Base-by-base conservation (phyloP, 2,329 filamentous ascomycete genomes). In the Calonectria multiphialidica region DNA sequence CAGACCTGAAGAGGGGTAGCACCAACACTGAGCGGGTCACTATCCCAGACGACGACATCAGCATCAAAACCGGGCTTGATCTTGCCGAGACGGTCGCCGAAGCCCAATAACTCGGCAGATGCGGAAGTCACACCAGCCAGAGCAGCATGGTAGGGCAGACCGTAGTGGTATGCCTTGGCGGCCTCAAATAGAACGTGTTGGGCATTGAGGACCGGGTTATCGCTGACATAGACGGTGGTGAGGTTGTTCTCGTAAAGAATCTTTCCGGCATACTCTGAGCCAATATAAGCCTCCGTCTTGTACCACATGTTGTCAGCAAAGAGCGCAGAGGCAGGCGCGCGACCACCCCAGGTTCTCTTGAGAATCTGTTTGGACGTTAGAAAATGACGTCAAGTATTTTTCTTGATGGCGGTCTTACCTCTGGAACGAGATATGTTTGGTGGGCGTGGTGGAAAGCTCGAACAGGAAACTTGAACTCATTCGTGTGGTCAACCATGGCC, bases 301-400 rank as follows among this genome's bases (percentile, higher is more conserved):
- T 93, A 94, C 80, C 90, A 93, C 90, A 93, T 93, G 79, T 92
- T 93, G 78, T 94, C 92, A 12, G 92, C 92, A 76, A 94, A 94
- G 4, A 93, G 83, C n/a, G 89, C 92, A 18, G 86, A 88, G 4
- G 87, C 89, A n/a, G 88, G 89, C 18, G 88, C 81, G 0, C 86
- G 85, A 15, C 85, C 87, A 16, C 90, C 89, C 83, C 86, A 91
- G 0, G 88, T 87, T 61, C 89, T 86, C 77, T 90, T 90, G 3
- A 91, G 83, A 30, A 91, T 88, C 86, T 87, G 4, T 15, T 5
- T 0, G 12, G 1, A 2, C 5, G 33, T 78, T 73, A 77, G 73
- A 18, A 35, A 5, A 23, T 1, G 21, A 50, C 21, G 5, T 2
- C 0, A 40, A 4, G 15, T 7, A 13, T 16, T 44, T 5, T n/a